A percentile compares a stretch with the other conserved stretches of the same genome.
Conservation (phyloP, 2,329 filamentous ascomycete species). For the Xylaria sp. region DNA sequence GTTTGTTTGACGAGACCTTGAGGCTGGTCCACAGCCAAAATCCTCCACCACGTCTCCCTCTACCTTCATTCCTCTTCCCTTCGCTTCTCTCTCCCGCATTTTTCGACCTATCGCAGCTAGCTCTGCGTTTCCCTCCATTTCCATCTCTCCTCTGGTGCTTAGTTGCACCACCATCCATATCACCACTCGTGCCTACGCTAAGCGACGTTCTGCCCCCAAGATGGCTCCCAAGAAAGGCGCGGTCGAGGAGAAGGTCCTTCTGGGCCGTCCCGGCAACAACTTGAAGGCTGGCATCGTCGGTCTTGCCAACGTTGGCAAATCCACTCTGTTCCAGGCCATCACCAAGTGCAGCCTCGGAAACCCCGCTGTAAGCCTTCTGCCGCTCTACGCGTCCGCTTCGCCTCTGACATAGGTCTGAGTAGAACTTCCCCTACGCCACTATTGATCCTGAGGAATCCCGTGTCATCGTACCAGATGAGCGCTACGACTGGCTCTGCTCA, state of each 20-base stretch:
- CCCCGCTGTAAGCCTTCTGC: constrained; percentile 77
- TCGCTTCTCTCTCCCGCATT: constrained; percentile 63
- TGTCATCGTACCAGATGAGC: constrained; percentile 94
- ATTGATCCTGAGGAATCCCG: constrained; percentile 99
- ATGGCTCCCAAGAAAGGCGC: constrained; percentile 97
- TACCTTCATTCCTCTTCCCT: constrained; percentile 52
- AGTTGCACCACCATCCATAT: constrained; percentile 58
- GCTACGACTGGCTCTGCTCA: constrained; percentile 93
- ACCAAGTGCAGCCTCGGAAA: constrained; percentile 98
- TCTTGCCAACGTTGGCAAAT: constrained; percentile 99
- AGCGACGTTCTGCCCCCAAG: constrained; percentile 66
- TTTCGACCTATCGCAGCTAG: constrained; percentile 71
- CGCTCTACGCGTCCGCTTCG: constrained; percentile 42
- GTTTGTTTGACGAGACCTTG: constrained; percentile 32
- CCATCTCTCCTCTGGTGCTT: constrained; percentile 53
- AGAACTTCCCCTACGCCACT: constrained; percentile 99
- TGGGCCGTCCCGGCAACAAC: constrained; percentile 96
- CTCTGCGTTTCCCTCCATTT: constrained; percentile 66
- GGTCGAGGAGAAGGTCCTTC: constrained; percentile 93
- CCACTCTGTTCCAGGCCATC: constrained; percentile 98
- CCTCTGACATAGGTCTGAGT: constrained; percentile 50
- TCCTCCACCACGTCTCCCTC: constrained; percentile 57
- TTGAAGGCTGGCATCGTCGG: constrained; percentile 99
- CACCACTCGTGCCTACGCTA: constrained; percentile 66
- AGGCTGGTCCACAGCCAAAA: constrained; percentile 55